Percentiles rank a stretch among this genome's conserved stretches.
Evolutionary conservation across 805 yeast genomes (phyloP).

Genomic region (Debaryomyces tyrocola): DNA sequence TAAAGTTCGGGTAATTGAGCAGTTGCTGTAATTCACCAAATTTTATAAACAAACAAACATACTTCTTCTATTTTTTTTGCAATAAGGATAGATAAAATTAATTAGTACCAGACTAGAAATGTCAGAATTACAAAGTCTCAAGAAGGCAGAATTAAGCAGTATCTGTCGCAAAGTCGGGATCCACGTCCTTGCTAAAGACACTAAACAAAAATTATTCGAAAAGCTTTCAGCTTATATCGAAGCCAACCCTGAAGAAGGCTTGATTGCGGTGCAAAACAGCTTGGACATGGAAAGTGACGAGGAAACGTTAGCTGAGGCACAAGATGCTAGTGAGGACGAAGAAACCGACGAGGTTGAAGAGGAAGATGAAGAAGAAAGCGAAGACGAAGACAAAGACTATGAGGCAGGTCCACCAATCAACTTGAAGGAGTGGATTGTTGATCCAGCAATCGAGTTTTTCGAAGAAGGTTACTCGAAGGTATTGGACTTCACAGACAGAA

Average conservation of each 20-base stretch:
- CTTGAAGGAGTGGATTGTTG: conserved; percentile 36
- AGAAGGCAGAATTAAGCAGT: conserved; percentile 41
- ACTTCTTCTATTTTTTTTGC: not conserved
- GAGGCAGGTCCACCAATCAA: conserved; percentile 40
- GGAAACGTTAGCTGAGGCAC: conserved; percentile 18
- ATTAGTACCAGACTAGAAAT: conserved; percentile 12
- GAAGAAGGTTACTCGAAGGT: conserved; percentile 26
- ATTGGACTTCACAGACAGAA: conserved; percentile 31
- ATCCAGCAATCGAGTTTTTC: conserved; percentile 33
- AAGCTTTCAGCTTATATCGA: conserved; percentile 32
- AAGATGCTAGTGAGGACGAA: conserved; percentile 18
- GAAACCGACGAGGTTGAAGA: conserved; percentile 22
- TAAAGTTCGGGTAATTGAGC: not conserved
- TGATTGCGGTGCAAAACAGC: conserved; percentile 14
- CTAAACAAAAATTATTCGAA: conserved; percentile 41
- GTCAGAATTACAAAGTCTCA: conserved; percentile 35
- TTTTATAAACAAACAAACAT: not conserved
- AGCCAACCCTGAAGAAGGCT: conserved; percentile 25
- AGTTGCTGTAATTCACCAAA: not conserved
- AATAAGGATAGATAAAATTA: not conserved
- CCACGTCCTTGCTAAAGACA: conserved; percentile 36
- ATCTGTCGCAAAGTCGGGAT: conserved; percentile 37
- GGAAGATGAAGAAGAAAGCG: conserved; percentile 33
- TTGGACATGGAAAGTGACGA: conserved; percentile 21
- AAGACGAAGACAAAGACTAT: conserved; percentile 36